phyloP scores from a whole-genome alignment of 352 stramenopile genomes.

The Phytophthora colocasiae region DNA sequence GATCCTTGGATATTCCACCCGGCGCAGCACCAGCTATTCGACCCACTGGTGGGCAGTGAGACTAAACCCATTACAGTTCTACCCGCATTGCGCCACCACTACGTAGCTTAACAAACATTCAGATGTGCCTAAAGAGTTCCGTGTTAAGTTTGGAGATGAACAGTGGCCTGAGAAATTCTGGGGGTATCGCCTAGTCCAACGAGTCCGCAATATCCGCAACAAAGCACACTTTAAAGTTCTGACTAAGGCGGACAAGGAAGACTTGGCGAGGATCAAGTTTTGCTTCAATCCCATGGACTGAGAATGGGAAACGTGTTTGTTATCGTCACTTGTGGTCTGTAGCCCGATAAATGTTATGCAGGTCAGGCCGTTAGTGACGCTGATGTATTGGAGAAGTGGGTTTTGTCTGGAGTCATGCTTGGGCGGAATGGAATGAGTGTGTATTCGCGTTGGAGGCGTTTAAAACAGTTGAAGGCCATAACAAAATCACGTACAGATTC shows the following conservation, averaged over 20 bases:
- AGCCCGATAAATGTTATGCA: neutral
- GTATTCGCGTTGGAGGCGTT: neutral
- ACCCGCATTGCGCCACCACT: neutral
- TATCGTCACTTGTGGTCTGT: slow-evolving; percentile 43
- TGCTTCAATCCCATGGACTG: slow-evolving; percentile 38
- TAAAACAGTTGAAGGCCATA: neutral
- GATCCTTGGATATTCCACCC: too few species aligned
- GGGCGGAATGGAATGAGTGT: neutral
- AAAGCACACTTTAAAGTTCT: slow-evolving; percentile 31
- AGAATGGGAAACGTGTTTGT: slow-evolving; percentile 44
- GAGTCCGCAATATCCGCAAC: slow-evolving; percentile 20
- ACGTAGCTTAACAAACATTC: too few species aligned
- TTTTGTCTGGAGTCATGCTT: neutral
- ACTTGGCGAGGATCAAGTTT: slow-evolving; percentile 41
- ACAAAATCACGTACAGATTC: neutral
- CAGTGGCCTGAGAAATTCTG: slow-evolving; percentile 33
- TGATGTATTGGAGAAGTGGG: neutral
- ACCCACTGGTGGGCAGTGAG: too few species aligned
- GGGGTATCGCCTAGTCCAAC: slow-evolving; percentile 34
- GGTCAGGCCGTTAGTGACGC: neutral
- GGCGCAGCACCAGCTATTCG: too few species aligned
- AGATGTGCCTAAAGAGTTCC: too few species aligned
- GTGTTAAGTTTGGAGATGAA: too few species aligned
- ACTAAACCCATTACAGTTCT: too few species aligned
- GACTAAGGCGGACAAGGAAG: slow-evolving; percentile 22